Evolutionary conservation across 305 asterid genomes (phyloP), one percentile per base, ranked within the genome.

Genomic region (Euphrasia arctica): DNA sequence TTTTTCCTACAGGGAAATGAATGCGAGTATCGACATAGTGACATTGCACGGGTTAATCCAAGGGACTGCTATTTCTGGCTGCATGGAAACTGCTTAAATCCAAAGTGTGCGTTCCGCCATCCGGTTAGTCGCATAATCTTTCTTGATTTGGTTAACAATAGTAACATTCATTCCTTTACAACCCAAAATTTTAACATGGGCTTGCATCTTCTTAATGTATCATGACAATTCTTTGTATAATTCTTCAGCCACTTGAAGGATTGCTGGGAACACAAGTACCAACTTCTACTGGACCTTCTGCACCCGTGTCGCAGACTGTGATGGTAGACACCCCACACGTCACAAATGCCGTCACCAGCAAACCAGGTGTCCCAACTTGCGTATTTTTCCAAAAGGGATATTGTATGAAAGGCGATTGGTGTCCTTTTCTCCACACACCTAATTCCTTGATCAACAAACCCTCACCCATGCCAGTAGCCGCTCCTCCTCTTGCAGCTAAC

Each of bases 1-100:
- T 67, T 11, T 14, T 75, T 69, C 56, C 32, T 54, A 68, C 78
- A 88, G 98, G 98, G 98, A 69, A 83, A 73, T 63, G 96, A 91
- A 48, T 91, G 98, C n/a, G 96, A 91, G 74, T 91, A 82, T 72
- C 95, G 96, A 13, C 98, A 91, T 65, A 91, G 98, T 78, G 98
- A 91, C 51, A 12, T 62, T 70, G 95, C 98, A 5, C 75, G 96
- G 75, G 72, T 91, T 58, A 91, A 88, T 62, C 95, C 98, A 42
- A 81, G 95, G 78, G 98, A 91, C 80, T 91, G 96, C 78, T 86
- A 70, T 70, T 91, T 48, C 77, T 91, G 98, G 98, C 48, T 88
- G 61, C 63, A 86, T 32, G 82, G 95, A 58, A 91, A 78, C 77
- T 91, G 96, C 86, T 78, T 88, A 73, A 91, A 86, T 68, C 87